A percentile compares a stretch with the other conserved stretches of the same genome.
Evolutionary conservation across 805 yeast species (phyloP).

Genomic region (Candida namnaoensis): DNA sequence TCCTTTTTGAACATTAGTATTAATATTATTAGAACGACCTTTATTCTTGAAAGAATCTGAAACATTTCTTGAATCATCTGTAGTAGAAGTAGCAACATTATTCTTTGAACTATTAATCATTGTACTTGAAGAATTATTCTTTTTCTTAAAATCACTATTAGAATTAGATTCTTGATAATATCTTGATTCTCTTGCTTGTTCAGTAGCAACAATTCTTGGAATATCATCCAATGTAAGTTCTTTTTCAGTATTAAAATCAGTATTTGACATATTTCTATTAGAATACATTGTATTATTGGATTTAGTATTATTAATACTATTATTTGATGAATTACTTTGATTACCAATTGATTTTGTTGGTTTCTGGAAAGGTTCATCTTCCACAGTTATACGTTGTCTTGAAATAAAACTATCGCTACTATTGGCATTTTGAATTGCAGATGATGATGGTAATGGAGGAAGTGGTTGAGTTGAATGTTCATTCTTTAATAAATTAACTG

Average conservation of each 20-base stretch:
- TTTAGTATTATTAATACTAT: no score
- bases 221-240: slow-evolving; percentile 91
- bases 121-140: no score
- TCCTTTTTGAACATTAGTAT: neutral
- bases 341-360: slow-evolving; percentile 4
- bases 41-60: neutral
- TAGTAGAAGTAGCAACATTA: no score
- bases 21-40: neutral
- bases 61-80: no score
- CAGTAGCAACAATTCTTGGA: slow-evolving; percentile 94
- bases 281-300: slow-evolving; percentile 4
- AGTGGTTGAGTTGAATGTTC: no score
- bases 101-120: neutral
- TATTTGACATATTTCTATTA: slow-evolving; percentile 25
- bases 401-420: slow-evolving; percentile 11
- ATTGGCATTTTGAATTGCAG: neutral
- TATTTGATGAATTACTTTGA: slow-evolving; percentile 6
- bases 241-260: slow-evolving; percentile 53
- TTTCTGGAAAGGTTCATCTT: slow-evolving; percentile 19
- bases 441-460: neutral
- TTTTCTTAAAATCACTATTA: neutral
- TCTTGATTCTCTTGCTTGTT: slow-evolving; percentile 87
- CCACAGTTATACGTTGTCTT: slow-evolving; percentile 18
- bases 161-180: no score
- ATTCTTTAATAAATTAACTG: slow-evolving; percentile 2